Percentiles rank a stretch among this genome's conserved stretches.
phyloP scores from a whole-genome alignment of 768 basidiomycete species.

The Dendrothele bispora region DNA sequence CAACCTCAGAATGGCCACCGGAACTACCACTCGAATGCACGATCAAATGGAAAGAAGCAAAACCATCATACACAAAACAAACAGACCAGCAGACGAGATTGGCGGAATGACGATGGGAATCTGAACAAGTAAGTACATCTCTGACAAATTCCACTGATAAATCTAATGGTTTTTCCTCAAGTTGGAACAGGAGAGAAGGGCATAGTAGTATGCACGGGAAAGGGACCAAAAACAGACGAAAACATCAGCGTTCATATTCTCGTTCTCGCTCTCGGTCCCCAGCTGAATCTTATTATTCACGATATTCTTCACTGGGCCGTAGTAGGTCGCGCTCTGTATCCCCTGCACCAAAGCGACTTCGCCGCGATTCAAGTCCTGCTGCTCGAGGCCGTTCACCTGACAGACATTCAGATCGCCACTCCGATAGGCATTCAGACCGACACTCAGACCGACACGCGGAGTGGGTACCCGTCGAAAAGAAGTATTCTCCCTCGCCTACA shows the following conservation, averaged over 20 bases:
- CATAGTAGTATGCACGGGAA: conserved; percentile 31
- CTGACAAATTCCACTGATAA: conserved; percentile 4
- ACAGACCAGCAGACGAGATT: conserved; percentile 36
- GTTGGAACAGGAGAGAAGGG: conserved; percentile 67
- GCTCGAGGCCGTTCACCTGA: conserved; percentile 47
- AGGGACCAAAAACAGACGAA: conserved; percentile 35
- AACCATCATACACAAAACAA: conserved; percentile 24
- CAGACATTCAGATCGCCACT: conserved; percentile 26
- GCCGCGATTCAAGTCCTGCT: conserved; percentile 51
- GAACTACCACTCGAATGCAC: conserved; percentile 16
- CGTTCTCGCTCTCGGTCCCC: conserved; percentile 63
- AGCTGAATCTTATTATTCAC: conserved; percentile 64
- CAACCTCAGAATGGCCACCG: conserved; percentile 39
- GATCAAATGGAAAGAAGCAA: conserved; percentile 4
- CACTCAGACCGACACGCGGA: conserved; percentile 27
- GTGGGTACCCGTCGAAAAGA: background rate
- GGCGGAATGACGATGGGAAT: conserved; percentile 62
- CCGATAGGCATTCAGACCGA: conserved; percentile 15
- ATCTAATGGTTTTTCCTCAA: conserved; percentile 24
- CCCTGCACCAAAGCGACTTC: conserved; percentile 55
- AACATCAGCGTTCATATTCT: conserved; percentile 47
- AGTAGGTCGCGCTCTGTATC: conserved; percentile 63
- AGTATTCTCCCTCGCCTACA: conserved; percentile 47
- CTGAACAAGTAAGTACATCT: conserved; percentile 65
- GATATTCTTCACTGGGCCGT: conserved; percentile 61